These are phyloP conservation scores for Suillus ampliporus DNA, from an alignment of 768 basidiomycete species.

Conservation along the genomic window DNA sequence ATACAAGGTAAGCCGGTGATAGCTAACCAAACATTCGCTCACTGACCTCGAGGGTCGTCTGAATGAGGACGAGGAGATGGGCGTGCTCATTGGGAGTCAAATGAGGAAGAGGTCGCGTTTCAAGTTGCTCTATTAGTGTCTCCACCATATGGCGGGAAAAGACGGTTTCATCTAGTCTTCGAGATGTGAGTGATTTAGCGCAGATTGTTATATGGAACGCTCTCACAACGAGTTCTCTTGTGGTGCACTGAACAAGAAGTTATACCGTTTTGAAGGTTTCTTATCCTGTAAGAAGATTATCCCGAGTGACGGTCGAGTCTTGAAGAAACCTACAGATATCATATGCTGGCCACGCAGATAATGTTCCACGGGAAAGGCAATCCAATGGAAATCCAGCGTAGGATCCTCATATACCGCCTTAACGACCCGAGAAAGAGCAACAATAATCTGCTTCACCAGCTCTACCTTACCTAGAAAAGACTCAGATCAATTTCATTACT, in stretches of 20 bases:
- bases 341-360: constrained; percentile 30
- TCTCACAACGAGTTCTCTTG: constrained; percentile 53
- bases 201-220: not conserved
- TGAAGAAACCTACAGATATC: constrained; percentile 21
- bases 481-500: not conserved
- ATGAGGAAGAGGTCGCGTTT: constrained; percentile 67
- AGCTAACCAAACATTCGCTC: constrained; percentile 7
- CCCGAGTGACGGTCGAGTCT: not conserved
- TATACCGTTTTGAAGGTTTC: constrained; percentile 46
- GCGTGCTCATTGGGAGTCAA: constrained; percentile 83
- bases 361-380: constrained; percentile 60
- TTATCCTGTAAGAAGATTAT: constrained; percentile 18
- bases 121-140: constrained; percentile 66
- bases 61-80: constrained; percentile 82
- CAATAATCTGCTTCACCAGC: constrained; percentile 81
- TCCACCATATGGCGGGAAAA: constrained; percentile 68
- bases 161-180: constrained; percentile 54
- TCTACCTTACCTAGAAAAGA: constrained; percentile 72
- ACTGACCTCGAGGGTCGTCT: constrained; percentile 83
- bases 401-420: constrained; percentile 8
- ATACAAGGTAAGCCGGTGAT: constrained; percentile 12
- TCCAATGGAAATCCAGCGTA: constrained; percentile 41
- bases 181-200: constrained; percentile 15
- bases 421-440: constrained; percentile 57
- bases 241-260: constrained; percentile 56